These are phyloP conservation scores for Blastobotrys peoriensis DNA, from an alignment of 805 yeast species.

Conservation along the genomic window DNA sequence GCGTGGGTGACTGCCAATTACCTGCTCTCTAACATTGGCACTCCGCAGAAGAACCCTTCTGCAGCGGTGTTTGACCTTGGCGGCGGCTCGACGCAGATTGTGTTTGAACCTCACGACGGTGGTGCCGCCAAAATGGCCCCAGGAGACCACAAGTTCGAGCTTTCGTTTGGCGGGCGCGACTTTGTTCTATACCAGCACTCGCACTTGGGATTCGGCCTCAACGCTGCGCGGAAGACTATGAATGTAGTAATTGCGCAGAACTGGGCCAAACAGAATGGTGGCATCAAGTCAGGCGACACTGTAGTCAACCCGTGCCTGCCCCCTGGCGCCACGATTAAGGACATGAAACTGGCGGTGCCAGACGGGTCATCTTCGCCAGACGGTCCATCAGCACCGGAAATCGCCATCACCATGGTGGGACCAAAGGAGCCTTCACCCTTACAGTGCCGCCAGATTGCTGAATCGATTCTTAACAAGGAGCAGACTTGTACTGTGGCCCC, in stretches of 20 bases:
- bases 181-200: slow-evolving; percentile 87
- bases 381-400: slow-evolving; percentile 28
- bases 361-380: slow-evolving; percentile 26
- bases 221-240: slow-evolving; percentile 85
- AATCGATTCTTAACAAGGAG: slow-evolving; percentile 76
- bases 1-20: slow-evolving; percentile 98
- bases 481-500: slow-evolving; percentile 67
- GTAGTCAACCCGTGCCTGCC: slow-evolving; percentile 82
- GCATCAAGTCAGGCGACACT: slow-evolving; percentile 32
- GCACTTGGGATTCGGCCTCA: slow-evolving; percentile 92
- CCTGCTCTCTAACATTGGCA: slow-evolving; percentile 87
- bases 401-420: slow-evolving; percentile 59
- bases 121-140: slow-evolving; percentile 74
- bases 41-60: slow-evolving; percentile 66
- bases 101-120: slow-evolving; percentile 60
- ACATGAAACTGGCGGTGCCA: slow-evolving; percentile 54
- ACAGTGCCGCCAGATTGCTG: slow-evolving; percentile 84
- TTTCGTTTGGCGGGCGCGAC: slow-evolving; percentile 73
- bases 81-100: slow-evolving; percentile 98
- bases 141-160: slow-evolving; percentile 82
- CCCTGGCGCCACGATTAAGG: slow-evolving; percentile 57
- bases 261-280: slow-evolving; percentile 27
- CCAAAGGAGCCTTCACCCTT: slow-evolving; percentile 60
- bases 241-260: slow-evolving; percentile 57
- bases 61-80: slow-evolving; percentile 98